phyloP scores from a whole-genome alignment of 345 rosid species.

The Draba incana region DNA sequence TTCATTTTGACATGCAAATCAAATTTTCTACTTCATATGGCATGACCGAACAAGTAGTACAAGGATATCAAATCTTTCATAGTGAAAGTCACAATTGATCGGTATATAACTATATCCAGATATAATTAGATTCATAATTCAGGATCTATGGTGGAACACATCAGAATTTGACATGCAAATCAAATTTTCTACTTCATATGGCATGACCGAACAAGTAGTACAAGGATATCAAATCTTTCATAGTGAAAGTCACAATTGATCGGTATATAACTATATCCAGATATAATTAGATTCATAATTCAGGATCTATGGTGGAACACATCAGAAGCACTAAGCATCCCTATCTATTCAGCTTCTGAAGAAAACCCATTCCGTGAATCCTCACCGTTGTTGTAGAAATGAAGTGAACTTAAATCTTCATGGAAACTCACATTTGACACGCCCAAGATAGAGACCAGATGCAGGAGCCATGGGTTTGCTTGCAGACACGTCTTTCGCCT shows the following conservation, averaged over 20 bases:
- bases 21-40: too few relatives aligned
- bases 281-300: constrained; percentile 4
- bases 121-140: constrained; percentile 4
- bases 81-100: background rate
- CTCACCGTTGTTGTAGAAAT: background rate
- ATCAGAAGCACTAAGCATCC: constrained; percentile 2
- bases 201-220: background rate
- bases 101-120: background rate
- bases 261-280: background rate
- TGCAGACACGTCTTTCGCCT: constrained; percentile 68
- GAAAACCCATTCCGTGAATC: background rate
- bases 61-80: constrained; percentile 5
- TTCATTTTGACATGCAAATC: background rate
- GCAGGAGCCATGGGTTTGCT: constrained; percentile 94
- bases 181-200: too few relatives aligned
- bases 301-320: constrained; percentile 3
- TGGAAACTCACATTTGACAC: constrained; percentile 74
- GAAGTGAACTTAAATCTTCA: constrained; percentile 21
- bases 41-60: background rate
- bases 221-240: constrained; percentile 4
- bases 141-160: constrained; percentile 11
- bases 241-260: background rate
- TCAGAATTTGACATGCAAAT: background rate
- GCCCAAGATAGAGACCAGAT: constrained; percentile 77
- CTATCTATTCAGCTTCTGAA: constrained; percentile 27